These are phyloP conservation scores for Auricularia auricula-judae DNA, from an alignment of 768 basidiomycete species.

Conservation along the genomic window DNA sequence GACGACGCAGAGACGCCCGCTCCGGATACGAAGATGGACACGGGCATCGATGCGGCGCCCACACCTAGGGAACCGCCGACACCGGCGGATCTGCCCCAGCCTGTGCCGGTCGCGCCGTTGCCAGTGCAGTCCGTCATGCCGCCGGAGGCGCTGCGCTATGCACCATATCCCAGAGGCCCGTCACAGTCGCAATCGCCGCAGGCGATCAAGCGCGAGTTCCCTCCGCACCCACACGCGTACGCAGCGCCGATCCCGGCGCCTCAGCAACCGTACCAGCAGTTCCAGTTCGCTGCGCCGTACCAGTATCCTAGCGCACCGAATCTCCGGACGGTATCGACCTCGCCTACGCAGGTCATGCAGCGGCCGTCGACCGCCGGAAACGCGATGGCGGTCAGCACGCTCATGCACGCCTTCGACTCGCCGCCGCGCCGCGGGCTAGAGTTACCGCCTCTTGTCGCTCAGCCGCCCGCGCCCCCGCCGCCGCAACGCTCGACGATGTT, in stretches of 20 bases:
- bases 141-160: background rate
- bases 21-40: background rate
- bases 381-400: background rate
- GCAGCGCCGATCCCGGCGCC: background rate
- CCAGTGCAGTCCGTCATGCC: background rate
- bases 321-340: background rate
- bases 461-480: background rate
- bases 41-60: background rate
- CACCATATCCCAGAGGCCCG: no score
- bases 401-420: background rate
- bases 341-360: background rate
- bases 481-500: no score
- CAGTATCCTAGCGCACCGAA: no score
- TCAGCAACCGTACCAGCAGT: no score
- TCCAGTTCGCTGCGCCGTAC: no score
- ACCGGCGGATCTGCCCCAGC: background rate
- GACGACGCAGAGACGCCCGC: background rate
- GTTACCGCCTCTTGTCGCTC: background rate
- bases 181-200: background rate
- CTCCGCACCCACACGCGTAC: background rate
- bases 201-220: background rate
- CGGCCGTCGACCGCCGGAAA: background rate
- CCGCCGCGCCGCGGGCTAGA: background rate
- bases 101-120: background rate
- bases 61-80: background rate